Evolutionary conservation across 1,284 basidiomycete genomes (phyloP).

Genomic region (Golubevia sp.): DNA sequence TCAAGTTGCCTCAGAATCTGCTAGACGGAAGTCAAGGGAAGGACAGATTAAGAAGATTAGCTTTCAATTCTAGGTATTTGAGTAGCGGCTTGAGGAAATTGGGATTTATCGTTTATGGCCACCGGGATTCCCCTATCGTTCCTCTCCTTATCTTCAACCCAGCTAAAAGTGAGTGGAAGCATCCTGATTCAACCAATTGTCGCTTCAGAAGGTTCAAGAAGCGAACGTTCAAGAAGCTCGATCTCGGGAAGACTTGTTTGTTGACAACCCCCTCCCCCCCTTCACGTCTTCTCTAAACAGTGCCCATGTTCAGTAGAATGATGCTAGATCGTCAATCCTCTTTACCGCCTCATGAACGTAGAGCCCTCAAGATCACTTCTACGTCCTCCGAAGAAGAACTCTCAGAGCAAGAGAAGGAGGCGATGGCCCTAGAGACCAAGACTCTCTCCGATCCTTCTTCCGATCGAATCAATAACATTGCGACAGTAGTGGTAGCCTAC

Average conservation of each 20-base stretch:
- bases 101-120: conserved; percentile 95
- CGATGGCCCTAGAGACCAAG: conserved; percentile 9
- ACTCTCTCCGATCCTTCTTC: no score
- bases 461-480: no score
- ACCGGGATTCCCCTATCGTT: conserved; percentile 88
- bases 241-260: no score
- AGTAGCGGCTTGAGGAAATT: conserved; percentile 84
- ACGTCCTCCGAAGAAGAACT: conserved; percentile 24
- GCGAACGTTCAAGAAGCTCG: no score
- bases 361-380: conserved; percentile 9
- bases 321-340: conserved; percentile 48
- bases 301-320: conserved; percentile 53
- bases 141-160: conserved; percentile 92
- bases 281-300: conserved; percentile 45
- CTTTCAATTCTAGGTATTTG: conserved; percentile 94
- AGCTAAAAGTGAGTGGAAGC: no score
- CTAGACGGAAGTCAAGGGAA: conserved; percentile 70
- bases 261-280: no score
- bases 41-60: conserved; percentile 80
- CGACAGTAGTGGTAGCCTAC: conserved; percentile 57
- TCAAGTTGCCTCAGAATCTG: conserved; percentile 40
- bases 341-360: conserved; percentile 46
- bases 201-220: no score
- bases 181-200: no score
- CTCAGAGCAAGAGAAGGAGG: conserved; percentile 22